Base-by-base conservation (phyloP, 805 yeast genomes). In the Yarrowia sp. region DNA sequence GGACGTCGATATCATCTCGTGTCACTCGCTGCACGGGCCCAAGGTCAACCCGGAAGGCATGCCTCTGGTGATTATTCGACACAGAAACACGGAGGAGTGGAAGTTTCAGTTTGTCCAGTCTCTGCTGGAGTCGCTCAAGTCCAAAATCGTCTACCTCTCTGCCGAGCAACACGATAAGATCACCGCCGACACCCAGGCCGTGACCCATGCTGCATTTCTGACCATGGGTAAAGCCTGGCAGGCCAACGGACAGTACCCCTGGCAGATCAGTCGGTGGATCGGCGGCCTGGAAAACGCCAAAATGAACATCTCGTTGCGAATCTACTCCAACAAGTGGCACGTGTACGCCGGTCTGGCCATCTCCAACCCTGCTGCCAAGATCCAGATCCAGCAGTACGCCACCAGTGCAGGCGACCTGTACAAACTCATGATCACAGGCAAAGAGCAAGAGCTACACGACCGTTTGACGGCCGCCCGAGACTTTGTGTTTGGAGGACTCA, bases 171-270 rank as follows among this genome's bases (percentile, higher is more conserved):
- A 95, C 76, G 99, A 95, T 76, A 86, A 84, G 73, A 94, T 95
- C 70, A 94, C 99, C 0, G 99, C 99, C 0, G 99, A 95, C 76
- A 95, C 98, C 1, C 99, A 95, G 77, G 98, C 98, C 0, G 97
- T 94, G 17, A 95, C 99, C 0, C 99, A 95, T 76, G 98, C 98
- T 13, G 98, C 98, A 0, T 95, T 95, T 74, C 80, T 95, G 69
- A 88, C 96, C 68, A 95, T 95, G 99, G 99, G 99, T 6, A 86
- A 87, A 9, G 98, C 98, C 8, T 95, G 99, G 99, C 89, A 85
- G 72, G 85, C 87, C 56, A 82, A 84, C 70, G 84, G 88, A 74
- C 88, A 90, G 75, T 95, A 92, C 75, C 99, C 99, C 0, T 95
- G 99, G 99, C 78, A 79, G 24, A 88, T 87, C 70, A 83, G 87